phyloP scores from a whole-genome alignment of 768 basidiomycete genomes.

The Lentinula boryana region DNA sequence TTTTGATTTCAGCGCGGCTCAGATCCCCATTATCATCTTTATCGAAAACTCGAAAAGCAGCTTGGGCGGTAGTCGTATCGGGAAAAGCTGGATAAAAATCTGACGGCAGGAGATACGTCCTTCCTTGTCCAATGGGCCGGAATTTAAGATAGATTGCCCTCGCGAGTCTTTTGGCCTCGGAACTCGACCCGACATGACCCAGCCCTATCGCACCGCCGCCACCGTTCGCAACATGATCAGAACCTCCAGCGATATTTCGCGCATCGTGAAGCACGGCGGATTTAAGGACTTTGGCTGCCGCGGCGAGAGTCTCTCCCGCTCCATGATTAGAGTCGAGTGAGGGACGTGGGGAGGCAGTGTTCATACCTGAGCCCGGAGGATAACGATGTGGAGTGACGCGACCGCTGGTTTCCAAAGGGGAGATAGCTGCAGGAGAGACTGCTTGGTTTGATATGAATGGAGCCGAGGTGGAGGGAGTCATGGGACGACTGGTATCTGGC shows the following conservation, averaged over 20 bases:
- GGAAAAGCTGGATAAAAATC: conserved; percentile 71
- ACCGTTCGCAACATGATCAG: conserved; percentile 32
- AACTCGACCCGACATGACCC: conserved; percentile 2
- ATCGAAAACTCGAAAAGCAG: conserved; percentile 73
- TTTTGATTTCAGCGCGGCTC: conserved; percentile 70
- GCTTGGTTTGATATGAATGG: not conserved
- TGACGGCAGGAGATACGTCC: conserved; percentile 55
- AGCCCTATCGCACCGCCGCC: conserved; percentile 19
- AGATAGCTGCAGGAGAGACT: not conserved
- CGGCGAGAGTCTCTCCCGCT: conserved; percentile 36
- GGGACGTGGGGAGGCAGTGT: not conserved
- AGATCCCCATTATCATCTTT: conserved; percentile 74
- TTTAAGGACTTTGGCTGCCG: conserved; percentile 62
- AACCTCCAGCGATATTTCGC: conserved; percentile 54
- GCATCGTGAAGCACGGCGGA: conserved; percentile 74
- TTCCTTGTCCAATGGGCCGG: conserved; percentile 34
- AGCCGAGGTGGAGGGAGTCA: conserved; percentile 9
- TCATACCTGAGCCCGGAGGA: conserved; percentile 13
- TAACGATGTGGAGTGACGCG: conserved; percentile 6
- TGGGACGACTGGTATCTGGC: conserved; percentile 7
- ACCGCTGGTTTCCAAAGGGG: not conserved
- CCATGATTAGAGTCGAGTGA: not conserved
- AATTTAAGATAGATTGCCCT: conserved; percentile 60
- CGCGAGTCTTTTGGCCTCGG: conserved; percentile 73
- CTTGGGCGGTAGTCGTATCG: conserved; percentile 47